Base-by-base conservation (phyloP, 1,284 basidiomycete genomes). In the Macrocybe sp. region DNA sequence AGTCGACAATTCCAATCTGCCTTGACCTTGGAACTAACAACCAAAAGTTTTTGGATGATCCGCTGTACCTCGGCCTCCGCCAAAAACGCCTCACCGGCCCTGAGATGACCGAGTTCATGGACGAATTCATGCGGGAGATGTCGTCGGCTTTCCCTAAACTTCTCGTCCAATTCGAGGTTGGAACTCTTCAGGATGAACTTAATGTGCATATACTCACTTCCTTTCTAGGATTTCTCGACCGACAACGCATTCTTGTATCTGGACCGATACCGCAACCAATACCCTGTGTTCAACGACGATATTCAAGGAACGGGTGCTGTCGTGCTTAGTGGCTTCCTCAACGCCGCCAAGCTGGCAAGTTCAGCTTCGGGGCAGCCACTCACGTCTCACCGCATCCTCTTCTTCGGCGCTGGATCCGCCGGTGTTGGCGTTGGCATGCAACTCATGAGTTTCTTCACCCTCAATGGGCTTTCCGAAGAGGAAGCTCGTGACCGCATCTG, bases 371-470 rank as follows among this genome's bases (percentile, higher is more conserved):
- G 85, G 3, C 70, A 70, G 28, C 77, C 85, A 10, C 69, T 93
- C 29, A 73, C 73, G 45, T 83, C 87, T 44, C 94, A 97, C 63
- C 82, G 84, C 49, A 92, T 97, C 56, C 81, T 97, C 39, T 96
- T 97, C 79, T 85, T 92, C 42, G 92, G 92, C 16, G 89, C 92
- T 3, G 92, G 92, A 10, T 90, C 87, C 10, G 89, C 89, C 4
- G 91, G 90, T 50, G 87, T 95, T 39, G 92, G 95, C 52, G 93
- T 97, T 40, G 92, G 86, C 46, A 83, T 81, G 70, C 92, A 95
- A 63, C 76, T 96, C 55, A 81, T 85, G 75, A 90, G 86, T 66
- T 94, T 92, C 76, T 95, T 95, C 75, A 88, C 78, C 42, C 71
- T 91, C 53, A 73, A 81, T 58, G 91, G 92, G 12, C 65, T 94